phyloP scores from a whole-genome alignment of 83 land plant genomes.

The Picea abies region DNA sequence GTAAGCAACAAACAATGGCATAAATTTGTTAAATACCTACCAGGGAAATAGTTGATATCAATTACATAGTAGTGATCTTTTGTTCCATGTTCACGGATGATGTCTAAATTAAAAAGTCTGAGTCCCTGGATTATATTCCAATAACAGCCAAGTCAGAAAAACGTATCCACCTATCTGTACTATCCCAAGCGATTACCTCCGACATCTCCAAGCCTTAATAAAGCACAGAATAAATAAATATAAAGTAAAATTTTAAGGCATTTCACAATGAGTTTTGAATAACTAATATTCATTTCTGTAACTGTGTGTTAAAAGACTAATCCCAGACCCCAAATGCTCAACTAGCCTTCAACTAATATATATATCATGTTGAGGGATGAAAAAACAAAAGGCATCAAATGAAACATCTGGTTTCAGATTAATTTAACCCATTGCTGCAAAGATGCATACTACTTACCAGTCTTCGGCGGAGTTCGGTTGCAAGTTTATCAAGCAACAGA shows the following conservation, averaged over 20 bases:
- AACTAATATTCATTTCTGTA: too few species aligned
- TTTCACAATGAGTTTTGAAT: too few species aligned
- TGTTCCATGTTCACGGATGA: constrained; percentile 88
- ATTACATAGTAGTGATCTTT: constrained; percentile 76
- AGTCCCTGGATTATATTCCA: constrained; percentile 49
- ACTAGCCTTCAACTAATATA: too few species aligned
- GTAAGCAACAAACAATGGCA: not conserved
- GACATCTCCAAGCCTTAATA: not conserved
- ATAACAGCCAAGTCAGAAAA: not conserved
- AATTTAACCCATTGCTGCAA: too few species aligned
- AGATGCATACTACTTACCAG: constrained; percentile 46
- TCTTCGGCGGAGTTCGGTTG: constrained; percentile 70
- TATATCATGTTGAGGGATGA: too few species aligned
- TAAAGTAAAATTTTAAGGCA: too few species aligned
- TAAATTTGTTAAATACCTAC: constrained; percentile 23
- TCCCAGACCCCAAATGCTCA: too few species aligned
- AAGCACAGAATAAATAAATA: too few species aligned
- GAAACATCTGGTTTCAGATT: too few species aligned
- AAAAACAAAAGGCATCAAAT: too few species aligned
- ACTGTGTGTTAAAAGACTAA: too few species aligned
- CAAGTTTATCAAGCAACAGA: constrained; percentile 69
- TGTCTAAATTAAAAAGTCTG: constrained; percentile 82
- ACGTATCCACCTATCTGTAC: not conserved
- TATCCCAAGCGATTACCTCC: not conserved
- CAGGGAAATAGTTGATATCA: constrained; percentile 95